Conservation (phyloP, 129 eudicot genomes). For the Centaurea solstitialis region DNA sequence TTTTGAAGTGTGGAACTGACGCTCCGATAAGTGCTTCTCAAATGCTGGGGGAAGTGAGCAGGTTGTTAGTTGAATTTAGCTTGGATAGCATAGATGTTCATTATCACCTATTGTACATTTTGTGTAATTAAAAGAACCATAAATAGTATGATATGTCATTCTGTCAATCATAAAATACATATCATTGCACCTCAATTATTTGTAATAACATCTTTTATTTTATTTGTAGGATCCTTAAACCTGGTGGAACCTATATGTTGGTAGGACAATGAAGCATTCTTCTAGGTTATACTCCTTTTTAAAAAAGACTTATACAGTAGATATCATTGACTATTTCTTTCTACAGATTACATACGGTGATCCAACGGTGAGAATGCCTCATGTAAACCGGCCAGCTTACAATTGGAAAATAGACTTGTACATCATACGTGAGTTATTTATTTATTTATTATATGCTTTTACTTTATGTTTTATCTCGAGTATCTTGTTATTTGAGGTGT, state of each 20-base stretch:
- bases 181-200: constrained; percentile 21
- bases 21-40: constrained; percentile 93
- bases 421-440: constrained; percentile 69
- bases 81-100: neutral
- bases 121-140: neutral
- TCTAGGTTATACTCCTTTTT: neutral
- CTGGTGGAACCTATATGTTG: constrained; percentile 95
- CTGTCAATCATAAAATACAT: neutral
- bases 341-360: constrained; percentile 97
- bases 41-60: constrained; percentile 99
- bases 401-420: constrained; percentile 85
- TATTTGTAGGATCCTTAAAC: constrained; percentile 84
- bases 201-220: constrained; percentile 17
- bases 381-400: constrained; percentile 66
- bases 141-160: neutral
- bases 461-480: neutral
- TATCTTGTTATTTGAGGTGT: neutral
- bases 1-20: constrained; percentile 84
- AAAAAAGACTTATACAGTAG: neutral
- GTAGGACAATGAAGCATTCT: constrained; percentile 41
- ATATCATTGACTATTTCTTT: constrained; percentile 13
- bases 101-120: neutral
- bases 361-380: constrained; percentile 82
- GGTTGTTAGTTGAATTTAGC: constrained; percentile 47
- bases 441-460: neutral